Percentiles rank a stretch among this genome's conserved stretches.
These are phyloP conservation scores for Globisporangium alternatum DNA, from an alignment of 352 stramenopile species.

Conservation along the genomic window DNA sequence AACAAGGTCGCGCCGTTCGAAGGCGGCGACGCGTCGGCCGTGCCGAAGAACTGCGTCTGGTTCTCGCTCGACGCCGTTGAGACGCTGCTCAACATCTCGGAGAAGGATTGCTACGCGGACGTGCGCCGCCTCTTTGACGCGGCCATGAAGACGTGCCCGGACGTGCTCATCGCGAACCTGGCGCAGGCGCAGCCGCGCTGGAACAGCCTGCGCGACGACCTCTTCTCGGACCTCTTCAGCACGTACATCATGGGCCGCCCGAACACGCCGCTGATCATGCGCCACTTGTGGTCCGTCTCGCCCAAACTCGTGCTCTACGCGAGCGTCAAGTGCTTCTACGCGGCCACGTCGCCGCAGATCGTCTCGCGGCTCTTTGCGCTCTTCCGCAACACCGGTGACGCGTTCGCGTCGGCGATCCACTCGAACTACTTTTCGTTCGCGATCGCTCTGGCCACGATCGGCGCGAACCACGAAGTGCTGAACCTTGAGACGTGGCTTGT, in stretches of 20 bases:
- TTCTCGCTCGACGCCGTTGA: constrained; percentile 85
- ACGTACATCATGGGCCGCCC: constrained; percentile 84
- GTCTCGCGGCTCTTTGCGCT: constrained; percentile 80
- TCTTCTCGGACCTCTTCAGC: constrained; percentile 86
- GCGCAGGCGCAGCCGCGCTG: constrained; percentile 70
- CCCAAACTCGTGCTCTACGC: constrained; percentile 86
- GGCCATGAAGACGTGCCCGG: constrained; percentile 80
- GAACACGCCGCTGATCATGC: constrained; percentile 87
- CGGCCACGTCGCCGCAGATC: constrained; percentile 72
- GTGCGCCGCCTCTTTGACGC: constrained; percentile 76
- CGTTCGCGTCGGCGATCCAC: constrained; percentile 78
- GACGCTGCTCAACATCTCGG: constrained; percentile 70
- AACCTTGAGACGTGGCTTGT: constrained; percentile 82
- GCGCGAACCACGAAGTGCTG: constrained; percentile 84
- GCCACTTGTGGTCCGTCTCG: constrained; percentile 80
- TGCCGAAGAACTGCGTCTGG: constrained; percentile 85
- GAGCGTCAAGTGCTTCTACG: constrained; percentile 87
- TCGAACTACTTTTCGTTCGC: constrained; percentile 90
- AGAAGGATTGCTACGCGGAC: constrained; percentile 83
- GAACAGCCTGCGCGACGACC: constrained; percentile 80
- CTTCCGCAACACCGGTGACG: constrained; percentile 81
- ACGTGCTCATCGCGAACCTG: constrained; percentile 86
- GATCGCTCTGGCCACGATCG: constrained; percentile 76
- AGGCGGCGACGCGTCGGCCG: constrained; percentile 79
- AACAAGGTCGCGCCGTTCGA: constrained; percentile 84